Conservation (phyloP, 2,329 filamentous ascomycete species). For the Ciborinia camelliae region DNA sequence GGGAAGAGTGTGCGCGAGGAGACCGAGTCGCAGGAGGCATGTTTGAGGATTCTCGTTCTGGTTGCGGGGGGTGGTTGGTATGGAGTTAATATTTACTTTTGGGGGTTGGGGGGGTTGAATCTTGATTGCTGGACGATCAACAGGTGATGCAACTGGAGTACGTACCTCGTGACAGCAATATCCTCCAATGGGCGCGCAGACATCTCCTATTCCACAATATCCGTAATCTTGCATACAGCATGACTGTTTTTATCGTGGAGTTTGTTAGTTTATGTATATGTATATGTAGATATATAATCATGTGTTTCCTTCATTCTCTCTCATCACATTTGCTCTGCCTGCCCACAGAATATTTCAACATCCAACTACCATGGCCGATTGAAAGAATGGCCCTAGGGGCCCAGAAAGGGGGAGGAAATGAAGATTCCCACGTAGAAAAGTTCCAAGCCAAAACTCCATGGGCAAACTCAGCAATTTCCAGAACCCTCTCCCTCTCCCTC, state of each 20-base stretch:
- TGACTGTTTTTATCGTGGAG: conserved; percentile 10
- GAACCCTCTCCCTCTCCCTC: too few relatives aligned
- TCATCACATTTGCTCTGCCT: neutral
- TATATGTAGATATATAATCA: too few relatives aligned
- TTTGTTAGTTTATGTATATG: too few relatives aligned
- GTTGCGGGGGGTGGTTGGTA: too few relatives aligned
- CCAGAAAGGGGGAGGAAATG: too few relatives aligned
- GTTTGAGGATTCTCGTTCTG: neutral
- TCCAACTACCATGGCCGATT: neutral
- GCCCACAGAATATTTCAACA: neutral
- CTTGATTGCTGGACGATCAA: too few relatives aligned
- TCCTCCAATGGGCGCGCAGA: conserved; percentile 25
- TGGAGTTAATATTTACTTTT: neutral
- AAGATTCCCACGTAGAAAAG: too few relatives aligned
- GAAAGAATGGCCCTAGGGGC: too few relatives aligned
- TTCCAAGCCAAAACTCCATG: too few relatives aligned
- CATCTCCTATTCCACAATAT: conserved; percentile 25
- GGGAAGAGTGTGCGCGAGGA: neutral
- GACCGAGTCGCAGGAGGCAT: conserved; percentile 1
- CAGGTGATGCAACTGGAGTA: too few relatives aligned
- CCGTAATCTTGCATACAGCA: conserved; percentile 26
- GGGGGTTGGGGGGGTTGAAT: neutral
- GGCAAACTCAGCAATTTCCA: too few relatives aligned
- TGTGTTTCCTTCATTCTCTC: neutral
- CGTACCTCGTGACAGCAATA: conserved; percentile 28